Evolutionary conservation across 768 basidiomycete species (phyloP).

Genomic region (Termitomyces sp.): DNA sequence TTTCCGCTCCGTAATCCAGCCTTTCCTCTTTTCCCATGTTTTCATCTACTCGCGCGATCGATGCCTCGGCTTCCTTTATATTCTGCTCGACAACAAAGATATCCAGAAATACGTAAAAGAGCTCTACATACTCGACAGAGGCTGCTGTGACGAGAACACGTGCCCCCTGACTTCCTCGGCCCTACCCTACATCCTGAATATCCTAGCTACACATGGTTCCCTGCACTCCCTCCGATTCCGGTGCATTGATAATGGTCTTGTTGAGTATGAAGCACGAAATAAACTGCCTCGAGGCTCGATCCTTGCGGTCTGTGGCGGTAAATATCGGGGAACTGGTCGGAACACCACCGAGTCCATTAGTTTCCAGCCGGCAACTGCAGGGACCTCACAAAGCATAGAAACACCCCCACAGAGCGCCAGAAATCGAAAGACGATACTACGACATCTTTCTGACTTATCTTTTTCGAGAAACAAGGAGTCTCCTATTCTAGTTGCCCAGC

Average conservation of each 20-base stretch:
- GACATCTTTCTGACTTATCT: not conserved
- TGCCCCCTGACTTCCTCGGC: not conserved
- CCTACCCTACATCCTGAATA: not conserved
- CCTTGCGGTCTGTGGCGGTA: not conserved
- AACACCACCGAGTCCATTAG: not conserved
- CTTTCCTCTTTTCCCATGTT: not conserved
- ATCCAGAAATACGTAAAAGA: not conserved
- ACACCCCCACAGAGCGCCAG: not conserved
- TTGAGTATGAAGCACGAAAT: not conserved
- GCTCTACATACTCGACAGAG: not conserved
- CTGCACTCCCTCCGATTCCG: not conserved
- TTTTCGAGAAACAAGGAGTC: not conserved
- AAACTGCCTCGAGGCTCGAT: not conserved
- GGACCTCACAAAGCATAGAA: not conserved
- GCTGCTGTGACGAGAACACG: not conserved
- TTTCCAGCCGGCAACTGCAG: not conserved
- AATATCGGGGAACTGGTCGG: not conserved
- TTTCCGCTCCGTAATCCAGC: not conserved
- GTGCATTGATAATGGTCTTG: not conserved
- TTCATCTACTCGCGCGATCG: not conserved
- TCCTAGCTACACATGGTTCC: not conserved
- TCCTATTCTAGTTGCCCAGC: not conserved
- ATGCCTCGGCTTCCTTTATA: not conserved
- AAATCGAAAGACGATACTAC: not conserved
- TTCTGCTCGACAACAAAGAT: not conserved